These are phyloP conservation scores for Xylaria castorea DNA, from an alignment of 495 filamentous ascomycete genomes.

Conservation along the genomic window DNA sequence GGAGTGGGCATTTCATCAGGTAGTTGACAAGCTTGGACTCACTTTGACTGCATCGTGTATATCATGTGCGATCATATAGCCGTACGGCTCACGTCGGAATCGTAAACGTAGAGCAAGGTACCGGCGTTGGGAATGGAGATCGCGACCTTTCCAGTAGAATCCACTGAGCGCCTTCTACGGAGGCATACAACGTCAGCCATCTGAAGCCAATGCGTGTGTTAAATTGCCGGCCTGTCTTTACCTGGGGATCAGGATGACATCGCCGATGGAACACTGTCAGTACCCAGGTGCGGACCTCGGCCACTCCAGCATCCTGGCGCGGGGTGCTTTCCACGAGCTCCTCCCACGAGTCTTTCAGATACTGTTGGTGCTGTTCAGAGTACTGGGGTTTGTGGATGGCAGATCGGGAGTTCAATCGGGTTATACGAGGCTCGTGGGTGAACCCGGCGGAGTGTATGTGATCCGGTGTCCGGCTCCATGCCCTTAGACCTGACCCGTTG, in stretches of 20 bases:
- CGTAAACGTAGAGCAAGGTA: conserved; percentile 33
- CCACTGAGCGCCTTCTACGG: conserved; percentile 6
- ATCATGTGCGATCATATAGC: conserved; percentile 34
- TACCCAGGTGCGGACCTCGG: conserved; percentile 35
- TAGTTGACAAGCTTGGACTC: not conserved
- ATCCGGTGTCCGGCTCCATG: not conserved
- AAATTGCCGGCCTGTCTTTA: conserved; percentile 25
- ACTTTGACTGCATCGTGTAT: conserved; percentile 38
- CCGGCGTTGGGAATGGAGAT: conserved; percentile 34
- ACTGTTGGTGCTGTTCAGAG: conserved; percentile 30
- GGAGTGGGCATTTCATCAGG: not conserved
- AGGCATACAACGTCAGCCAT: not conserved
- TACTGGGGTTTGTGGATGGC: conserved; percentile 28
- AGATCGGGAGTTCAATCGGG: conserved; percentile 6
- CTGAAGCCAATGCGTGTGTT: not conserved
- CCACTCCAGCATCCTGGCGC: conserved; percentile 29
- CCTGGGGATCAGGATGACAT: conserved; percentile 35
- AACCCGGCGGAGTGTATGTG: conserved; percentile 16
- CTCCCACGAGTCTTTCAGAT: conserved; percentile 34
- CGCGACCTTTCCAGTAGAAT: conserved; percentile 33
- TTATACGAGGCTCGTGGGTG: conserved; percentile 26
- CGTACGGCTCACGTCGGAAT: conserved; percentile 34
- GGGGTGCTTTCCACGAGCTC: conserved; percentile 35
- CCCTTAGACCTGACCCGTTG: not conserved
- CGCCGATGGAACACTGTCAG: conserved; percentile 35